Evolutionary conservation across 805 yeast genomes (phyloP).

Genomic region (Yamadazyma sp.): DNA sequence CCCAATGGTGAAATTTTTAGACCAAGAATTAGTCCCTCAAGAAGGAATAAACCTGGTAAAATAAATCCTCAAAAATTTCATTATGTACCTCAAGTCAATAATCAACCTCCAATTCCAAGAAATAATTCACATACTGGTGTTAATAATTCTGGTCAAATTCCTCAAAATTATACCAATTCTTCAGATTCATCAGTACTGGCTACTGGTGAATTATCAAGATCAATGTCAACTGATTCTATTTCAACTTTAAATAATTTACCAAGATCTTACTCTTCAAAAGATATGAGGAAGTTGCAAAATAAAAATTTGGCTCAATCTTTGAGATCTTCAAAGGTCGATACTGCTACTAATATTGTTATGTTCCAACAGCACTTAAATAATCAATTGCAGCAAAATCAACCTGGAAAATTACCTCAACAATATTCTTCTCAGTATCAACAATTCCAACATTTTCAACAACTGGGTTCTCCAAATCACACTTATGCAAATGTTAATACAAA

Average conservation of each 20-base stretch:
- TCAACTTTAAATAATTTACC: constrained; percentile 3
- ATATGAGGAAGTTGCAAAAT: constrained; percentile 7
- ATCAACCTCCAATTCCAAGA: constrained; percentile 1
- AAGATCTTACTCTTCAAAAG: constrained; percentile 9
- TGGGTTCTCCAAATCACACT: constrained; percentile 1
- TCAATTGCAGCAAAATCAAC: constrained; percentile 14
- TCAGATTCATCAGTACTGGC: constrained; percentile 2
- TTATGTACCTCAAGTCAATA: constrained; percentile 4
- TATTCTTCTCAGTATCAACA: constrained; percentile 15
- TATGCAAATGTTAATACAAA: neutral
- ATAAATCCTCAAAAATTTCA: constrained; percentile 6
- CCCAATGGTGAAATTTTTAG: constrained; percentile 56
- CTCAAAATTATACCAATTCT: no score
- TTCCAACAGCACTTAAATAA: constrained; percentile 15
- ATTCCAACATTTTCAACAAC: constrained; percentile 12
- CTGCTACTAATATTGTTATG: constrained; percentile 14
- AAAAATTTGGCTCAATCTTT: constrained; percentile 12
- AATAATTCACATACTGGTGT: no score
- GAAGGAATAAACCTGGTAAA: constrained; percentile 37
- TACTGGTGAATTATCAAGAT: constrained; percentile 4
- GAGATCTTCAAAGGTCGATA: constrained; percentile 12
- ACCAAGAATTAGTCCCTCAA: constrained; percentile 42
- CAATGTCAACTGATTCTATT: constrained; percentile 5
- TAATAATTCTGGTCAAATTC: no score
- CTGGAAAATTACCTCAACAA: constrained; percentile 14